These are phyloP conservation scores for Diaporthe helianthi DNA, from an alignment of 2,329 filamentous ascomycete species.

Conservation along the genomic window DNA sequence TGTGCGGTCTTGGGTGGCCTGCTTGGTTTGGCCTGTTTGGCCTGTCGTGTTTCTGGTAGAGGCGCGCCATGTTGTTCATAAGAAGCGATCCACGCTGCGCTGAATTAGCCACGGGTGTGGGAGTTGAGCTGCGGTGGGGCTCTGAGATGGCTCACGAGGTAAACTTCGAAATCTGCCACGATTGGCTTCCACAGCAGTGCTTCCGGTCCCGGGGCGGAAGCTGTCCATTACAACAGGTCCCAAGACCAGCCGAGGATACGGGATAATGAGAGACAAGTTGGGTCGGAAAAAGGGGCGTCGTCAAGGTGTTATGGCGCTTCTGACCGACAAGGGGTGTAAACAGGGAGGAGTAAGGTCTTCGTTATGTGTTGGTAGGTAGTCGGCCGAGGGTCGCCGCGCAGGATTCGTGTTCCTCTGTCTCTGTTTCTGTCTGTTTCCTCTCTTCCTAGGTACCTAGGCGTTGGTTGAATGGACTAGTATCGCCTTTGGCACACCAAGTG, in stretches of 20 bases:
- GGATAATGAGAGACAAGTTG: background rate
- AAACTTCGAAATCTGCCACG: conserved; percentile 41
- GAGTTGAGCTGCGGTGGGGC: background rate
- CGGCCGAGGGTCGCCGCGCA: background rate
- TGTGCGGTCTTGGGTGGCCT: conserved; percentile 48
- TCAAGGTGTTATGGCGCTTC: background rate
- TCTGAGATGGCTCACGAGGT: conserved; percentile 40
- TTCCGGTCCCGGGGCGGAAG: conserved; percentile 30
- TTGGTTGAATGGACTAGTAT: background rate
- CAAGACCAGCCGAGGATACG: conserved; percentile 5
- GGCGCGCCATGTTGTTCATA: conserved; percentile 51
- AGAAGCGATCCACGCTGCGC: conserved; percentile 57
- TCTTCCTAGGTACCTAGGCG: conserved; percentile 9
- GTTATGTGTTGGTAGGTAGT: conserved; percentile 12
- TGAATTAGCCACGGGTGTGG: background rate
- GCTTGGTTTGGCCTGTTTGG: conserved; percentile 47
- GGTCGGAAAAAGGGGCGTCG: conserved; percentile 1
- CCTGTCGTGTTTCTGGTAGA: conserved; percentile 48
- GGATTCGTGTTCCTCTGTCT: background rate
- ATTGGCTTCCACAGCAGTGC: conserved; percentile 33
- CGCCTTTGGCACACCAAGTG: background rate
- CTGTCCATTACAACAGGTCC: conserved; percentile 29
- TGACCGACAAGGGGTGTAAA: conserved; percentile 31
- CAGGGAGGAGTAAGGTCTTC: conserved; percentile 23
- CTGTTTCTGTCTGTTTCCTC: background rate